These are phyloP conservation scores for Massarina eburnea DNA, from an alignment of 2,329 filamentous ascomycete genomes.

Conservation along the genomic window DNA sequence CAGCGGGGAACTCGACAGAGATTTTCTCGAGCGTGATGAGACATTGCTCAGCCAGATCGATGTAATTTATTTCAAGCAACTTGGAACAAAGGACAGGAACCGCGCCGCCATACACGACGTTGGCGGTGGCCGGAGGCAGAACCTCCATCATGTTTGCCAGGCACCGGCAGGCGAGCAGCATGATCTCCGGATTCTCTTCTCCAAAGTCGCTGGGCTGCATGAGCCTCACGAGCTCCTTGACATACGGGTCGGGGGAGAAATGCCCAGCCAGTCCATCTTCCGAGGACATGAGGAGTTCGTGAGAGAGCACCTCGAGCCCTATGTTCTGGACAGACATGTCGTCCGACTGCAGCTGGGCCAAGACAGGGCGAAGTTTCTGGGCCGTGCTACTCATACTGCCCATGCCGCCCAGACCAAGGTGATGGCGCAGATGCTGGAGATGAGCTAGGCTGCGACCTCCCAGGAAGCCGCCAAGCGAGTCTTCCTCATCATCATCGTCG, in stretches of 20 bases:
- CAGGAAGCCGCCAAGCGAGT: slow-evolving; percentile 66
- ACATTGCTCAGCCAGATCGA: slow-evolving; percentile 95
- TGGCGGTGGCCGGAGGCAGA: slow-evolving; percentile 85
- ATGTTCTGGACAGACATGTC: slow-evolving; percentile 87
- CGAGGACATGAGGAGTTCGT: slow-evolving; percentile 90
- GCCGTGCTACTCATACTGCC: slow-evolving; percentile 73
- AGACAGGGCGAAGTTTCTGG: slow-evolving; percentile 67
- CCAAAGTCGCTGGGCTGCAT: slow-evolving; percentile 90
- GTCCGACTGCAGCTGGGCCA: slow-evolving; percentile 70
- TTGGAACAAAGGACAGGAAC: slow-evolving; percentile 95
- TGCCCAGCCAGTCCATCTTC: slow-evolving; percentile 95
- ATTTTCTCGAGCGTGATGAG: slow-evolving; percentile 97
- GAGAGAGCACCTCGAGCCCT: slow-evolving; percentile 88
- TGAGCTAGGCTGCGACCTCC: slow-evolving; percentile 61
- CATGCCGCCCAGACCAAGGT: slow-evolving; percentile 69
- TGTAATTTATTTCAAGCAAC: slow-evolving; percentile 92
- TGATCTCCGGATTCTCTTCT: slow-evolving; percentile 93
- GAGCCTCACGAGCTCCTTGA: slow-evolving; percentile 87
- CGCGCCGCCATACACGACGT: slow-evolving; percentile 95
- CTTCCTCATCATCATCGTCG: slow-evolving; percentile 58
- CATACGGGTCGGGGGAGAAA: slow-evolving; percentile 90
- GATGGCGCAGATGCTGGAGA: slow-evolving; percentile 78
- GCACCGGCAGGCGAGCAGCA: slow-evolving; percentile 94
- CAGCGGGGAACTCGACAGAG: slow-evolving; percentile 90
- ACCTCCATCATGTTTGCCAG: slow-evolving; percentile 98